These are phyloP conservation scores for Aspergillus costaricaensis DNA, from an alignment of 2,329 filamentous ascomycete species.

Conservation along the genomic window DNA sequence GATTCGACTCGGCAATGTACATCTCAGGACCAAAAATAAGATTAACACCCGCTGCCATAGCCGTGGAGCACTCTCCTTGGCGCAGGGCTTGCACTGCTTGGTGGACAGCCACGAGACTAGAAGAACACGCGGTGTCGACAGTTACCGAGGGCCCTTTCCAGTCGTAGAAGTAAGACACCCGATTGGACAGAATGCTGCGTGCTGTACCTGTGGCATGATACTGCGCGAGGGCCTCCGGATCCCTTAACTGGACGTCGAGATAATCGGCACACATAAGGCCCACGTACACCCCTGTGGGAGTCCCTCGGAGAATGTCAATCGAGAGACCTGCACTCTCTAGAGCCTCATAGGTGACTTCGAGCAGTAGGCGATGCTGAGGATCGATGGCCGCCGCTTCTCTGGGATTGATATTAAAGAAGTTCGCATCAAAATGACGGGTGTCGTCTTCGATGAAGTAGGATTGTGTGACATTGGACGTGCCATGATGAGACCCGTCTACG, in stretches of 20 bases:
- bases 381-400: slow-evolving; percentile 16
- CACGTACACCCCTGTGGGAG: slow-evolving; percentile 5
- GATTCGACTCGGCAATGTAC: slow-evolving; percentile 6
- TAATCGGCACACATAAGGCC: slow-evolving; percentile 13
- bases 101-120: slow-evolving; percentile 35
- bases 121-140: slow-evolving; percentile 48
- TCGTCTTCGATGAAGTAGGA: slow-evolving; percentile 11
- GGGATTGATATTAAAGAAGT: slow-evolving; percentile 11
- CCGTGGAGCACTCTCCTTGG: slow-evolving; percentile 21
- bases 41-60: slow-evolving; percentile 10
- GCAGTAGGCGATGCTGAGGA: slow-evolving; percentile 11
- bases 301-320: slow-evolving; percentile 2
- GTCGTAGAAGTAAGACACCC: slow-evolving; percentile 31
- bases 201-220: slow-evolving; percentile 25
- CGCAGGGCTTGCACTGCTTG: slow-evolving; percentile 27
- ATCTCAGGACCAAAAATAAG: slow-evolving; percentile 22
- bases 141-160: slow-evolving; percentile 36
- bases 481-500: slow-evolving; percentile 5
- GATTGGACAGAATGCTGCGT: slow-evolving; percentile 37
- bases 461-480: not conserved
- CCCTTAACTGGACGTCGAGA: not conserved
- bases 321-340: slow-evolving; percentile 6
- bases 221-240: not conserved
- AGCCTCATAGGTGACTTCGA: slow-evolving; percentile 14
- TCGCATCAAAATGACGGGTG: slow-evolving; percentile 2